Evolutionary conservation across 2,329 filamentous ascomycete genomes (phyloP).

Genomic region (Tolypocladium tropicale): DNA sequence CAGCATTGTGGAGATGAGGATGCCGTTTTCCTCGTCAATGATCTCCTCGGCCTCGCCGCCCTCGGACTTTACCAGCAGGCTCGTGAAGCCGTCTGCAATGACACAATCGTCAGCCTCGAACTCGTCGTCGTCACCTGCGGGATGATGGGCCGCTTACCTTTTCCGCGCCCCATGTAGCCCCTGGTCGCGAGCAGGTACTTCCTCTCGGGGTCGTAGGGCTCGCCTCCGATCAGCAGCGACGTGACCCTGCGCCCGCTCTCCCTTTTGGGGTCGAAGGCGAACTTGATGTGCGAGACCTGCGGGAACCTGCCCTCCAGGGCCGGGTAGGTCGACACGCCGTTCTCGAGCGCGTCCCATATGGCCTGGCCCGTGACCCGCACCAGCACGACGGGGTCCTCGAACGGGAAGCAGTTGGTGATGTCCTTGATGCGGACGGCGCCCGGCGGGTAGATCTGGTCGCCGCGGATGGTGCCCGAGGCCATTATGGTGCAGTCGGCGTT

Average conservation of each 20-base stretch:
- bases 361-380: slow-evolving; percentile 61
- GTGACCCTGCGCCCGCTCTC: slow-evolving; percentile 53
- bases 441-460: slow-evolving; percentile 79
- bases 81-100: slow-evolving; percentile 63
- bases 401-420: slow-evolving; percentile 82
- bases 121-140: too few species aligned
- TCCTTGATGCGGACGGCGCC: slow-evolving; percentile 70
- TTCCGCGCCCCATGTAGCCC: slow-evolving; percentile 82
- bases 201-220: slow-evolving; percentile 49
- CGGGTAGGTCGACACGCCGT: slow-evolving; percentile 69
- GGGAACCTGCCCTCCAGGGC: slow-evolving; percentile 77
- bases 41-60: slow-evolving; percentile 70
- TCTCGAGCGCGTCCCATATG: slow-evolving; percentile 73
- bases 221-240: slow-evolving; percentile 48
- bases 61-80: slow-evolving; percentile 63
- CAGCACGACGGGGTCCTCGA: slow-evolving; percentile 81
- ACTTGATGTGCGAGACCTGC: slow-evolving; percentile 75
- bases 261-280: slow-evolving; percentile 57
- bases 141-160: slow-evolving; percentile 29
- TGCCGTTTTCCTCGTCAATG: slow-evolving; percentile 76
- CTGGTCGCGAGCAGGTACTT: slow-evolving; percentile 68
- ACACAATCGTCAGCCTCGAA: neutral
- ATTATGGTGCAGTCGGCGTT: slow-evolving; percentile 73
- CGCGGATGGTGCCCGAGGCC: slow-evolving; percentile 76
- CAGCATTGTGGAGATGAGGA: slow-evolving; percentile 76